phyloP scores from a whole-genome alignment of 352 stramenopile genomes.

The Phytophthora cryptogea region DNA sequence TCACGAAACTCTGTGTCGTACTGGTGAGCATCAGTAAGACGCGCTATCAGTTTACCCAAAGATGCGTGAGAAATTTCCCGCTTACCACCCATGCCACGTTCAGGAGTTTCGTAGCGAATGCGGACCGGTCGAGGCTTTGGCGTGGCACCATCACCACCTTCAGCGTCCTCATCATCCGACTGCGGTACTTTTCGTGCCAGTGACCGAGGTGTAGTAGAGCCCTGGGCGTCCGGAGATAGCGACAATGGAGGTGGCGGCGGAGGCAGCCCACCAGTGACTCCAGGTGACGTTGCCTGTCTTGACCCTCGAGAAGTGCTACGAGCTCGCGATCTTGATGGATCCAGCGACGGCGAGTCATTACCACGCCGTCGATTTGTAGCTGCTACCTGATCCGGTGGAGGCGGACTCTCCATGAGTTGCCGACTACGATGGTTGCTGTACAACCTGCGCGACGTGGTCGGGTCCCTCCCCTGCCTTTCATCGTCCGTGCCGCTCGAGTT shows the following conservation, averaged over 20 bases:
- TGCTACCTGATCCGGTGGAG: conserved; percentile 28
- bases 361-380: conserved; percentile 24
- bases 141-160: conserved; percentile 20
- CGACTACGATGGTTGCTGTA: conserved; percentile 41
- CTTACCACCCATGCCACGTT: conserved; percentile 64
- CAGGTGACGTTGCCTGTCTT: conserved; percentile 24
- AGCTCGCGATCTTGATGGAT: conserved; percentile 17
- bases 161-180: conserved; percentile 11
- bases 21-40: conserved; percentile 83
- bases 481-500: conserved; percentile 39
- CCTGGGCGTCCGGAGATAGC: conserved; percentile 17
- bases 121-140: conserved; percentile 55
- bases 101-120: conserved; percentile 74
- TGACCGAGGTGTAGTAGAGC: conserved; percentile 23
- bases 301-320: conserved; percentile 29
- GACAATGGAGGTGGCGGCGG: conserved; percentile 29
- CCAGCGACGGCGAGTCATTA: conserved; percentile 23
- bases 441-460: conserved; percentile 17
- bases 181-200: conserved; percentile 26
- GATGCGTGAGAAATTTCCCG: conserved; percentile 88
- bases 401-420: conserved; percentile 45
- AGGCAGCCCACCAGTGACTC: conserved; percentile 14
- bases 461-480: conserved; percentile 22
- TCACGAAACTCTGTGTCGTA: conserved; percentile 88
- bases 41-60: conserved; percentile 81